Evolutionary conservation across 345 rosid species (phyloP).

Genomic region (Nasturtium officinale): DNA sequence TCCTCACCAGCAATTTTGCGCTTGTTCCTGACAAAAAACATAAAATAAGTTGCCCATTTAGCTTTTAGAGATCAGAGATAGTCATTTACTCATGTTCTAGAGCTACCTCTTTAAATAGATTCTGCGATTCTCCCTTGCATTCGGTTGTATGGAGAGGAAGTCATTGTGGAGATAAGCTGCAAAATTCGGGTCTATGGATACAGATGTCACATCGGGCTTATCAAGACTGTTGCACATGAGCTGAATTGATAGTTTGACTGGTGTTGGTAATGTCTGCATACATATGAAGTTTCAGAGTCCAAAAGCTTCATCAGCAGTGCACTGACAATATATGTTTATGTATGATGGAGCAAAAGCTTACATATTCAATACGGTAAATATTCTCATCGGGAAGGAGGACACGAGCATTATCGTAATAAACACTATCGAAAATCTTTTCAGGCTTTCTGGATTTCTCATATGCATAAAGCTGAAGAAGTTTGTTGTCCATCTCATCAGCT

Average conservation of each 20-base stretch:
- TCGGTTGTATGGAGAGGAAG: constrained; percentile 60
- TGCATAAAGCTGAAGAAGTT: constrained; percentile 77
- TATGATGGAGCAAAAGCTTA: constrained; percentile 45
- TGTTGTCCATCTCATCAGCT: constrained; percentile 82
- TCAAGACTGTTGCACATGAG: constrained; percentile 81
- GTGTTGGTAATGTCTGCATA: constrained; percentile 58
- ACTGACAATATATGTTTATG: background rate
- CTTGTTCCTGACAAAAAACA: constrained; percentile 61
- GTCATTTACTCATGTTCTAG: constrained; percentile 13
- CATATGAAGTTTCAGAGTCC: constrained; percentile 2
- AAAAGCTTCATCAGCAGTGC: constrained; percentile 9
- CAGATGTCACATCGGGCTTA: constrained; percentile 80
- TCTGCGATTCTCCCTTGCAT: constrained; percentile 59
- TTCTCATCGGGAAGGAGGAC: constrained; percentile 81
- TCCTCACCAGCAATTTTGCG: constrained; percentile 47
- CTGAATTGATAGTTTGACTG: constrained; percentile 69
- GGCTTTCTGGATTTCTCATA: constrained; percentile 76
- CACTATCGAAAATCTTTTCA: constrained; percentile 61
- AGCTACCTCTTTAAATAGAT: constrained; percentile 72
- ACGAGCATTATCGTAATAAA: constrained; percentile 76
- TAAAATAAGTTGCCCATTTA: background rate
- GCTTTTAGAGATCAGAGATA: background rate
- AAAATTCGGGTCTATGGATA: constrained; percentile 75
- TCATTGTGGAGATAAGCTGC: constrained; percentile 72
- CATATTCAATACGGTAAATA: constrained; percentile 86